These are phyloP conservation scores for Moesziomyces antarcticus DNA, from an alignment of 1,284 basidiomycete genomes.

Conservation along the genomic window DNA sequence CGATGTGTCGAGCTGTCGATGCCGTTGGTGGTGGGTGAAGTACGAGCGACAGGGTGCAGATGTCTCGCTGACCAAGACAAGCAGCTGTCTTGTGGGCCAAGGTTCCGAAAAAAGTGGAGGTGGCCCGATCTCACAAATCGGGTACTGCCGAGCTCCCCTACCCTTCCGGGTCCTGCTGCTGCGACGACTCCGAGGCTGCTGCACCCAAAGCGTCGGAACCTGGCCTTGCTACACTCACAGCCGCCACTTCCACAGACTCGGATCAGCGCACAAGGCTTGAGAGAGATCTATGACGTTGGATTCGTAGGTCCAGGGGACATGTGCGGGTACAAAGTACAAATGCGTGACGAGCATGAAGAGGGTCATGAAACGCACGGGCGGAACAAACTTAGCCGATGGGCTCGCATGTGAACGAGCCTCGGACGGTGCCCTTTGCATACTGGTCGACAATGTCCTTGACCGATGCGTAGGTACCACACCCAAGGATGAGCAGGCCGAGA, in stretches of 20 bases:
- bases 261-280: too few relatives aligned
- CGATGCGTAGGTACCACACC: slow-evolving; percentile 45
- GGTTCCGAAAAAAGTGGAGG: neutral
- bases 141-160: too few relatives aligned
- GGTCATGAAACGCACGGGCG: neutral
- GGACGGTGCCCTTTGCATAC: slow-evolving; percentile 26
- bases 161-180: too few relatives aligned
- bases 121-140: neutral
- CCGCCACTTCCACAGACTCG: too few relatives aligned
- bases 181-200: too few relatives aligned
- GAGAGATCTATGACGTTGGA: neutral
- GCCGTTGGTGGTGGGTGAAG: neutral
- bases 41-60: neutral
- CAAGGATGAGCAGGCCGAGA: slow-evolving; percentile 52
- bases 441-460: slow-evolving; percentile 43
- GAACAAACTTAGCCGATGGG: slow-evolving; percentile 16
- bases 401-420: slow-evolving; percentile 40
- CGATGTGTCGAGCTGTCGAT: neutral
- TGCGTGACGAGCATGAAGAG: slow-evolving; percentile 6
- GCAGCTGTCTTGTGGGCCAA: too few relatives aligned
- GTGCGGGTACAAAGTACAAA: slow-evolving; percentile 25
- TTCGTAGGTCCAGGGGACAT: neutral
- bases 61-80: slow-evolving; percentile 12
- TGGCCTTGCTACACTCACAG: too few relatives aligned
- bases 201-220: too few relatives aligned